Percentiles rank a stretch among this genome's conserved stretches.
Conservation (phyloP, 768 basidiomycete genomes). For the Boletus tomentosulus region DNA sequence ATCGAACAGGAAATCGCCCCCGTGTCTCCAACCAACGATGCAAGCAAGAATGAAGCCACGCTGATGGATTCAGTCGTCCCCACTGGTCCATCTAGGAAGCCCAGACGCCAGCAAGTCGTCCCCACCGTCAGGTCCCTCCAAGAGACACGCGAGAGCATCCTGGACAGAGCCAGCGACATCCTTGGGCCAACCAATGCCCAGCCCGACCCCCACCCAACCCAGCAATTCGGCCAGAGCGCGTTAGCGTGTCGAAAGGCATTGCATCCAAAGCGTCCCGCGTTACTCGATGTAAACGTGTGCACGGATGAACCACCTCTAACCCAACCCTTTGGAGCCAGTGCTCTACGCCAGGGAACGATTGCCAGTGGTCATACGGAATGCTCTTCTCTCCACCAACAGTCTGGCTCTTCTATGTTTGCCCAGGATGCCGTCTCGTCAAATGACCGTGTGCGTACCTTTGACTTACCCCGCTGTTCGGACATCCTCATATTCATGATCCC, state of each 20-base stretch:
- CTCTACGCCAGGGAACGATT: conserved; percentile 20
- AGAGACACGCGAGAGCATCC: conserved; percentile 43
- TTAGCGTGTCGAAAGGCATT: conserved; percentile 17
- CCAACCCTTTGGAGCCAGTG: conserved; percentile 40
- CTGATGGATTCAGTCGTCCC: conserved; percentile 53
- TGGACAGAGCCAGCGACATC: conserved; percentile 36
- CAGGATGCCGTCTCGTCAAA: conserved; percentile 7
- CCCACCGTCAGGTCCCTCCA: conserved; percentile 45
- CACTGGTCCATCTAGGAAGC: conserved; percentile 44
- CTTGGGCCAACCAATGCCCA: conserved; percentile 18
- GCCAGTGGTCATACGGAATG: background rate
- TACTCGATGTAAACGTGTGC: background rate
- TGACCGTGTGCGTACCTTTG: conserved; percentile 9
- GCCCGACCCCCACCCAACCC: conserved; percentile 21
- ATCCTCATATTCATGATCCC: conserved; percentile 1
- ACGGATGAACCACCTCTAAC: conserved; percentile 25
- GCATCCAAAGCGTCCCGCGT: background rate
- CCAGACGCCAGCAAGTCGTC: conserved; percentile 33
- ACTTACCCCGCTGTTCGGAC: background rate
- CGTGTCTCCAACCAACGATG: background rate
- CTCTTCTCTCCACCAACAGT: background rate
- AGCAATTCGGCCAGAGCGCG: conserved; percentile 32
- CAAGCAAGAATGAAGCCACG: conserved; percentile 31
- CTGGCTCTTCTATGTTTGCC: conserved; percentile 16
- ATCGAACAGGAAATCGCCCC: conserved; percentile 46